A percentile compares a stretch with the other conserved stretches of the same genome.
phyloP scores from a whole-genome alignment of 306 rosid genomes.

The Quercus cerris region DNA sequence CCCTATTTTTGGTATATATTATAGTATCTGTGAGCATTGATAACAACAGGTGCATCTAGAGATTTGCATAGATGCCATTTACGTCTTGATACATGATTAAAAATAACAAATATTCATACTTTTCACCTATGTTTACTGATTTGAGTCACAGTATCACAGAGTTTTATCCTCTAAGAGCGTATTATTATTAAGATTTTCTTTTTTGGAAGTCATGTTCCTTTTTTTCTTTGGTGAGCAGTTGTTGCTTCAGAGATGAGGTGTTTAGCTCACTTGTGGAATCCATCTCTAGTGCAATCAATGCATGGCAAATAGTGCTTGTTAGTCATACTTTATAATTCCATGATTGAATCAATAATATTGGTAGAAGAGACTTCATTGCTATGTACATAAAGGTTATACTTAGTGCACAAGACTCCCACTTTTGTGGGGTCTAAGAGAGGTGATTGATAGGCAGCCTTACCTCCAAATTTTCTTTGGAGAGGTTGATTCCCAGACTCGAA shows the following conservation, averaged over 20 bases:
- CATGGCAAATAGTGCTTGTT: neutral
- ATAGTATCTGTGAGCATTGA: neutral
- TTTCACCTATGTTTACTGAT: neutral
- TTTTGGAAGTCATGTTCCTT: neutral
- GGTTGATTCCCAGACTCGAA: too few relatives aligned
- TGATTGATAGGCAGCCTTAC: too few relatives aligned
- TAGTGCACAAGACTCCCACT: too few relatives aligned
- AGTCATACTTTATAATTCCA: neutral
- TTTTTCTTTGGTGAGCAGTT: neutral
- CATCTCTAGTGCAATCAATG: neutral
- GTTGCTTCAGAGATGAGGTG: neutral
- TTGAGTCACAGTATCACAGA: neutral
- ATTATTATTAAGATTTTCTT: neutral
- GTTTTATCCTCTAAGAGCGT: neutral
- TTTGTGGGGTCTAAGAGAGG: too few relatives aligned
- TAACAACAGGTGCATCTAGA: neutral
- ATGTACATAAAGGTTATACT: too few relatives aligned
- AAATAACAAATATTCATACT: neutral
- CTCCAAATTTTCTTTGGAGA: neutral
- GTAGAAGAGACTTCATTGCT: too few relatives aligned
- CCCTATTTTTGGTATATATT: neutral
- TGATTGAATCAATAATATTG: neutral
- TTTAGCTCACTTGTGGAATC: neutral
- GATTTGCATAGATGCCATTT: neutral
- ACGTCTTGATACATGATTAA: neutral